Base-by-base conservation (phyloP, 768 basidiomycete genomes). In the Roridomyces roridus region DNA sequence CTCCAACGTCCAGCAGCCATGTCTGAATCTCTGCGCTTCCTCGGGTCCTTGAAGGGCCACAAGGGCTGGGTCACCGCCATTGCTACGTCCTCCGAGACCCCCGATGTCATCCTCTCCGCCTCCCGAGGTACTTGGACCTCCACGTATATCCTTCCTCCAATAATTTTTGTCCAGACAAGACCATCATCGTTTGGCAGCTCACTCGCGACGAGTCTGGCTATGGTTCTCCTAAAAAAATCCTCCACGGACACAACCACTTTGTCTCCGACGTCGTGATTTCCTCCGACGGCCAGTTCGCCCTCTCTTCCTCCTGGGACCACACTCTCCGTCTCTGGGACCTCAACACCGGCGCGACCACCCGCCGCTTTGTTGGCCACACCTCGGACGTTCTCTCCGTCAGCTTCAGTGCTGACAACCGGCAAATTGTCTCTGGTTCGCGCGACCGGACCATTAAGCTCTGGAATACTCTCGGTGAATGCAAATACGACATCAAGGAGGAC, bases 401-500 rank as follows among this genome's bases (percentile, higher is more conserved):
- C 77, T 99, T 99, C 87, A 95, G 92, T 65, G 97, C 97, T 57
- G 97, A 99, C 79, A 98, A 99, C 87, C 84, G 97, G 73, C 97
- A 98, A 76, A 99, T 99, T 73, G 97, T 99, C 67, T 97, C 95
- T 48, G 97, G 95, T 51, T 96, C 95, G 60, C 92, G 97, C 65
- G 97, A 99, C 85, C 83, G 83, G 73, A 88, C 92, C 36, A 99
- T 99, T 84, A 99, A 98, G 77, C 92, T 99, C 70, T 99, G 97
- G 97, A 99, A 99, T 82, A 99, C 97, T 59, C 88, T 99, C 63
- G 97, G 97, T 70, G 97, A 99, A 79, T 99, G 97, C 84, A 99
- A 99, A 77, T 98, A 94, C 74, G 93, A 98, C 74, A 99, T 99
- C 77, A 93, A 94, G 79, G 96, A 99, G 65, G 97, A 98, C 67